phyloP scores from a whole-genome alignment of 2,329 filamentous ascomycete species.

The Venturiaceae sp. region DNA sequence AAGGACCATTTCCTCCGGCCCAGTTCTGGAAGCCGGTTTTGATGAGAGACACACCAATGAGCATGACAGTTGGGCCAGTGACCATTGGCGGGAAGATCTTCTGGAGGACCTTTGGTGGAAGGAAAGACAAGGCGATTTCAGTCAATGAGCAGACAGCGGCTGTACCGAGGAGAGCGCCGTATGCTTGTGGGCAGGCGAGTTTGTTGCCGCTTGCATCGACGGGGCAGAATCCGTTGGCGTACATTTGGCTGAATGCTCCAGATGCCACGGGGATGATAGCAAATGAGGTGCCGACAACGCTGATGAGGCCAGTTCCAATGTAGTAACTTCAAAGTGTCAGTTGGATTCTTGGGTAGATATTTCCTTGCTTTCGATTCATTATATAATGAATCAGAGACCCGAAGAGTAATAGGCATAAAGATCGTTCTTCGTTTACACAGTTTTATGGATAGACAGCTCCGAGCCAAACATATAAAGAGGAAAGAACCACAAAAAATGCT shows the following conservation, averaged over 20 bases:
- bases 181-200: conserved; percentile 66
- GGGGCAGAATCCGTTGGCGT: conserved; percentile 60
- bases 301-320: conserved; percentile 69
- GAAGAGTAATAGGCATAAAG: background rate
- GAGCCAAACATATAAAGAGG: background rate
- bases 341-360: background rate
- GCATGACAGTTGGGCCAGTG: conserved; percentile 56
- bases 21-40: conserved; percentile 64
- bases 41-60: conserved; percentile 67
- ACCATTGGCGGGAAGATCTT: conserved; percentile 71
- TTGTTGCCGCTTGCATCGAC: conserved; percentile 49
- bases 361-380: background rate
- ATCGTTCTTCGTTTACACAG: too few relatives aligned
- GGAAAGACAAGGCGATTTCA: conserved; percentile 65
- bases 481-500: conserved; percentile 16
- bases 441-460: background rate
- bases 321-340: conserved; percentile 26
- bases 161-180: conserved; percentile 67
- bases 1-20: conserved; percentile 65
- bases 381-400: background rate
- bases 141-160: conserved; percentile 38
- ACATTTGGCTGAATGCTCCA: conserved; percentile 69
- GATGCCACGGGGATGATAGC: conserved; percentile 64
- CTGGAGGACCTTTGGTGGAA: conserved; percentile 56
- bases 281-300: conserved; percentile 74